Percentiles rank a stretch among this genome's conserved stretches.
Conservation (phyloP, 176 grass and related monocot genomes). For the Aegilops umbellulata region DNA sequence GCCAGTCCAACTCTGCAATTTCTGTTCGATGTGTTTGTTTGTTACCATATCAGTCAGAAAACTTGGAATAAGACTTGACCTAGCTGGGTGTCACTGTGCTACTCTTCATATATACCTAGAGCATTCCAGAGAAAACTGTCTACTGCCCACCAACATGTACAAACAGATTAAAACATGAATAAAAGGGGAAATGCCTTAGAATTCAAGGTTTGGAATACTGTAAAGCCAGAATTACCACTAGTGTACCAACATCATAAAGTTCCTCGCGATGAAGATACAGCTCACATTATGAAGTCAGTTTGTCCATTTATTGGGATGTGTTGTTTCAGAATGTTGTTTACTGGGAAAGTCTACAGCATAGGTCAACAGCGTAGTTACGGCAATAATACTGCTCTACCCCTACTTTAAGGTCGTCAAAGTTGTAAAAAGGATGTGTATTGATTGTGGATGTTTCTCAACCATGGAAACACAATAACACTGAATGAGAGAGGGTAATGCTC, state of each 20-base stretch:
- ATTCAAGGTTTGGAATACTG: neutral
- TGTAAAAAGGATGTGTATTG: neutral
- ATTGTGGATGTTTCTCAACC: neutral
- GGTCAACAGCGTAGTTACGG: neutral
- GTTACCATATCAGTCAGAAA: neutral
- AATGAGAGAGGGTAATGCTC: neutral
- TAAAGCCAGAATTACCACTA: neutral
- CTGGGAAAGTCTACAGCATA: neutral
- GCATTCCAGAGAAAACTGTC: slow-evolving; percentile 3
- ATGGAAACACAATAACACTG: slow-evolving; percentile 8
- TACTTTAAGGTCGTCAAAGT: neutral
- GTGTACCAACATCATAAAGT: neutral
- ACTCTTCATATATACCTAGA: neutral
- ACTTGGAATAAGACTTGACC: neutral
- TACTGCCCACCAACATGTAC: neutral
- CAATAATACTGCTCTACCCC: neutral
- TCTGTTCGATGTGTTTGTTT: neutral
- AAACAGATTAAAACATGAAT: neutral
- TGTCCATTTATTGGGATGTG: neutral
- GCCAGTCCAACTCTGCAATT: neutral
- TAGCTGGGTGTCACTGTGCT: neutral
- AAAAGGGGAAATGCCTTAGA: neutral
- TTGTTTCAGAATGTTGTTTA: neutral
- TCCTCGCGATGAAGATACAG: neutral
- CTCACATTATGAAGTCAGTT: neutral